Evolutionary conservation across 352 stramenopile species (phyloP), one percentile per base, ranked within the genome.

Genomic region (Pythium pectinolyticum): DNA sequence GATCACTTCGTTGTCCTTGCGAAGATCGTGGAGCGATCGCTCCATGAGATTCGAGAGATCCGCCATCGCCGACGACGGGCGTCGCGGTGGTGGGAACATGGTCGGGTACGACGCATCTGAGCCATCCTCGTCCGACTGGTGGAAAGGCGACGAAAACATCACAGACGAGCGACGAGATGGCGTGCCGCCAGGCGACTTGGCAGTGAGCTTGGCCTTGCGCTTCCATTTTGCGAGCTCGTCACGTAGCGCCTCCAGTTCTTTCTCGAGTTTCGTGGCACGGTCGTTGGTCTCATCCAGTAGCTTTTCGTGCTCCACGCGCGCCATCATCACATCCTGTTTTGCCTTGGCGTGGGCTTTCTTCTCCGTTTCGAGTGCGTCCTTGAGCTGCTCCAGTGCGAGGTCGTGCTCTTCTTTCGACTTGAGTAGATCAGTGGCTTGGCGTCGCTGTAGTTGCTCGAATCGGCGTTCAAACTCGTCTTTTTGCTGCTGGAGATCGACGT

Each of bases 21-120:
- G 78, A 25, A 92, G 73, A 37, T 69, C 82, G 3, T 84, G 70
- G 22, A 94, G 68, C 14, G 82, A 91, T 20, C 90, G 73, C 53
- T 94, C 81, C 85, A 94, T 92, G 15, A 90, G 69, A 67, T 70
- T 86, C 19, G 84, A 92, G 6, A 92, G 63, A 58, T 92, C 82
- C 7, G 80, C 73, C 78, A 92, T 92, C 40, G 81, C 81, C n/a
- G 75, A 86, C 0, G 77, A 86, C 15, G 78, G 74, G 20, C 79
- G 77, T 28, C 74, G 73, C 9, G 71, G 71, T 9, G 73, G 66
- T 1, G 81, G 70, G 5, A 80, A 77, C 20, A 73, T 67, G 11
- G 74, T 75, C 49, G 34, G 61, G 41, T 80, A 70, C 53, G 80
- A 79, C 19, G 71, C 67, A 27, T 86, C 85, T 46, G 80, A 89